A percentile compares a stretch with the other conserved stretches of the same genome.
These are phyloP conservation scores for Plicaturopsis crispa DNA, from an alignment of 768 basidiomycete species.

Conservation along the genomic window DNA sequence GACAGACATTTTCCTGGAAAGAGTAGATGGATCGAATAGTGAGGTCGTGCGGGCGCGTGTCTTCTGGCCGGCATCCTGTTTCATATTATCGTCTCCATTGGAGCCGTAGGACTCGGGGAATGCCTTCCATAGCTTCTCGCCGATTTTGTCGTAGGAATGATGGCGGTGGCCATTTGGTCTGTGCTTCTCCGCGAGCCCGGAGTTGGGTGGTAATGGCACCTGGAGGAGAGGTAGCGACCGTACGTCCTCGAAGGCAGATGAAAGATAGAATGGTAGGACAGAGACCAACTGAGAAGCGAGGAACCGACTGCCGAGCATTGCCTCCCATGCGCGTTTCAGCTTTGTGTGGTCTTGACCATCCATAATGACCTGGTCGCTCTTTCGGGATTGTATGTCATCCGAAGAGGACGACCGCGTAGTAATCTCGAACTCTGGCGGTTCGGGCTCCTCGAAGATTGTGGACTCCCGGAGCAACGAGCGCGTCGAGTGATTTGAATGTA, in stretches of 20 bases:
- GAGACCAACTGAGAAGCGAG: slow-evolving; percentile 45
- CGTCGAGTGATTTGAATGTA: too few relatives aligned
- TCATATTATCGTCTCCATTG: not conserved
- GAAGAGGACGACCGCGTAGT: slow-evolving; percentile 3
- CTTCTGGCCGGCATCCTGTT: not conserved
- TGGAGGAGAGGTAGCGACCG: slow-evolving; percentile 39
- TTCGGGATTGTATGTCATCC: too few relatives aligned
- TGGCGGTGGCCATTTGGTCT: slow-evolving; percentile 11
- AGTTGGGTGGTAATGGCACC: slow-evolving; percentile 51
- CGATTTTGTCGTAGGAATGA: slow-evolving; percentile 3
- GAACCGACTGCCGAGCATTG: slow-evolving; percentile 55
- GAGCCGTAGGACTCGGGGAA: too few relatives aligned
- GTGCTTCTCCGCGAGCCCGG: not conserved
- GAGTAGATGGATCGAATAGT: too few relatives aligned
- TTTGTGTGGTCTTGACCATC: slow-evolving; percentile 57
- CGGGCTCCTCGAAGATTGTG: slow-evolving; percentile 5
- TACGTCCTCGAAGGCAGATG: slow-evolving; percentile 46
- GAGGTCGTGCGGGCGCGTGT: not conserved
- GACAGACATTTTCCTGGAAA: too few relatives aligned
- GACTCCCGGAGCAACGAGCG: slow-evolving; percentile 14
- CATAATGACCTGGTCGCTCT: slow-evolving; percentile 14
- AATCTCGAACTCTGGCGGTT: slow-evolving; percentile 2
- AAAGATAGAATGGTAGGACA: slow-evolving; percentile 62
- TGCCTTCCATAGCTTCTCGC: too few relatives aligned
- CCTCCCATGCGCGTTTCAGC: slow-evolving; percentile 58